A percentile compares a stretch with the other conserved stretches of the same genome.
Conservation (phyloP, 2,329 filamentous ascomycete genomes). For the Neofusicoccum ribis region DNA sequence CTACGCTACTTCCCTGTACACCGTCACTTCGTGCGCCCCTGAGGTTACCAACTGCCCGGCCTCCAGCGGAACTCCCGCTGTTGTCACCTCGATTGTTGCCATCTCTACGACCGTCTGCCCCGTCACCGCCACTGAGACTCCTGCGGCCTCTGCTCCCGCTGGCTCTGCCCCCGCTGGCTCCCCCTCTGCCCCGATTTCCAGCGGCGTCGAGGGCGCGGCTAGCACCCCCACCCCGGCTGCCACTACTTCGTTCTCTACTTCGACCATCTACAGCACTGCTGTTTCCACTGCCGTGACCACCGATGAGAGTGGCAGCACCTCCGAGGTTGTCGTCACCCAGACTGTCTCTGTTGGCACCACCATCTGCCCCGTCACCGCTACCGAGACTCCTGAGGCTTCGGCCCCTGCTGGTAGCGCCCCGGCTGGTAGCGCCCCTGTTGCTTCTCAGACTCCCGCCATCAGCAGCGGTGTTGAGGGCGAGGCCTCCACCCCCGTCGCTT, state of each 20-base stretch:
- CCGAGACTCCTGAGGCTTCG: constrained; percentile 9
- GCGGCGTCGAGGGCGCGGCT: neutral
- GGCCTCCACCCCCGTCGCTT: neutral
- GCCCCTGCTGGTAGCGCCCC: constrained; percentile 20
- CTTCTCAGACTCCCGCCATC: neutral
- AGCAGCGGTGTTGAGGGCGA: neutral
- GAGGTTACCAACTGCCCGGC: constrained; percentile 25
- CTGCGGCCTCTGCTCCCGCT: constrained; percentile 20
- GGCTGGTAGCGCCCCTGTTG: constrained; percentile 21
- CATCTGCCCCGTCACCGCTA: constrained; percentile 24
- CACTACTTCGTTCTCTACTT: constrained; percentile 43
- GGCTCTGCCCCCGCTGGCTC: neutral
- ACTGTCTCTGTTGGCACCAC: constrained; percentile 10
- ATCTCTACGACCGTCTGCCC: constrained; percentile 13
- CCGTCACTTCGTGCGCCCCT: constrained; percentile 11
- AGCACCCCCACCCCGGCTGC: neutral
- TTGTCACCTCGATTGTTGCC: constrained; percentile 7
- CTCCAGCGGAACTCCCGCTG: constrained; percentile 19
- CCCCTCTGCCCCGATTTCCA: neutral
- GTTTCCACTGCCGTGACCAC: neutral
- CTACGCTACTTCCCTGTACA: constrained; percentile 15
- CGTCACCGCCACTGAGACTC: constrained; percentile 13
- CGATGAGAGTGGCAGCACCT: constrained; percentile 18
- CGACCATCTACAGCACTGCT: constrained; percentile 10
- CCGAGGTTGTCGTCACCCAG: constrained; percentile 13